Base-by-base conservation (phyloP, 2,329 filamentous ascomycete genomes). In the Diaporthe humulicola region DNA sequence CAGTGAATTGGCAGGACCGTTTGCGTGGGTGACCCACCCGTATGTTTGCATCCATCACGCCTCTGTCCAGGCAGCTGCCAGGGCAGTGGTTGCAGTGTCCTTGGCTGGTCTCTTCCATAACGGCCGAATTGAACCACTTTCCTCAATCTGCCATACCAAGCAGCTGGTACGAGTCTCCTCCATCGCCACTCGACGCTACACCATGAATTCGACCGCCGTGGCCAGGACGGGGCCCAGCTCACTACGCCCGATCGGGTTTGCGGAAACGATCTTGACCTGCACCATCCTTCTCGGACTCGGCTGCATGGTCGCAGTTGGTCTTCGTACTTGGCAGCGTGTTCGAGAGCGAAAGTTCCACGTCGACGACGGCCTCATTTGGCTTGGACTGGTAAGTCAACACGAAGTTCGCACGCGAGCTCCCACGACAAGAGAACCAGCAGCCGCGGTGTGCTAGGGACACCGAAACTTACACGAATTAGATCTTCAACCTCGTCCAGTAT, bases 241-340 rank as follows among this genome's bases (percentile, higher is more conserved):
- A 17, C 48, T 69, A 12, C 33, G 36, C 45, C 64, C 64, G 3
- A 69, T 48, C 3, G 64, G 64, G 0, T 69, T 69, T 14, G 64
- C 64, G 19, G 64, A 69, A 22, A 69, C 52, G 8, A 69, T 69
- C 6, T 28, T 69, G 33, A 54, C 45, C 5, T 40, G 40, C 17
- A 69, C 64, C 14, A 28, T 69, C 42, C 64, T 69, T 14, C 64
- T 69, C 4, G 14, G 30, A 19, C 3, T 69, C 40, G 12, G 54
- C 7, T 69, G 64, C 42, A 8, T 54, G 12, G 5, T 54, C 22
- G 48, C 64, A 4, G 48, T 69, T 22, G 64, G 48, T 12, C 64
- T 56, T 2, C 64, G 64, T 4, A 69, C 64, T 14, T 69, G 64
- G 64, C 30, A 69, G 17, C 64, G 64, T 28, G 4, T 69, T 9